A percentile compares a stretch with the other conserved stretches of the same genome.
phyloP scores from a whole-genome alignment of 805 yeast species.

The Monosporozyma aerobia region DNA sequence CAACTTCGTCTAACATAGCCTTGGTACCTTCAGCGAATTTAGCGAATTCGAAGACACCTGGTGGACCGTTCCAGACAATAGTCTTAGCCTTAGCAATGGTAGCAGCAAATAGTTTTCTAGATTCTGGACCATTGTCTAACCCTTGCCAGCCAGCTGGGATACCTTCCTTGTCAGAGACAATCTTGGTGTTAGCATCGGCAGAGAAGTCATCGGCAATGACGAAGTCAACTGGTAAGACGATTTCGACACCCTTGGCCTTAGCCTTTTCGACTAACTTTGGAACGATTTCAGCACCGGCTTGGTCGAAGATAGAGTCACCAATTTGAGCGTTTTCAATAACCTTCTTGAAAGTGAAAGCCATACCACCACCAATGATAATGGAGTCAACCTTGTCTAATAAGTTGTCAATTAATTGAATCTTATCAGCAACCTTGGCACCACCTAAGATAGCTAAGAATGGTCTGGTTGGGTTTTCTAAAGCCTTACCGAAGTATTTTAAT shows the following conservation, averaged over 20 bases:
- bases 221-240: slow-evolving; percentile 92
- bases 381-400: slow-evolving; percentile 90
- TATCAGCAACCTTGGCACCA: slow-evolving; percentile 99
- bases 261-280: slow-evolving; percentile 91
- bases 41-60: slow-evolving; percentile 98
- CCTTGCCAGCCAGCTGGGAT: slow-evolving; percentile 96
- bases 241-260: slow-evolving; percentile 87
- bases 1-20: slow-evolving; percentile 80
- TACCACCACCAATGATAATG: slow-evolving; percentile 97
- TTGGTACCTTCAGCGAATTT: slow-evolving; percentile 88
- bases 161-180: slow-evolving; percentile 84
- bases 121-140: slow-evolving; percentile 90
- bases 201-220: slow-evolving; percentile 93
- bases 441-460: slow-evolving; percentile 98
- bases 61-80: slow-evolving; percentile 99
- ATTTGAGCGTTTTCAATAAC: slow-evolving; percentile 75
- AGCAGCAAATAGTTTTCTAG: slow-evolving; percentile 66
- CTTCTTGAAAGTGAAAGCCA: slow-evolving; percentile 99
- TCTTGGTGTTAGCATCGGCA: slow-evolving; percentile 79
- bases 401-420: slow-evolving; percentile 97
- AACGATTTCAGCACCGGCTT: slow-evolving; percentile 92
- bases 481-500: slow-evolving; percentile 94
- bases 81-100: slow-evolving; percentile 93
- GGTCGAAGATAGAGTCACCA: slow-evolving; percentile 89
- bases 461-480: slow-evolving; percentile 94